Percentiles rank a stretch among this genome's conserved stretches.
phyloP scores from a whole-genome alignment of 192 early-diverging fungal species.

The Podila clonocystis region DNA sequence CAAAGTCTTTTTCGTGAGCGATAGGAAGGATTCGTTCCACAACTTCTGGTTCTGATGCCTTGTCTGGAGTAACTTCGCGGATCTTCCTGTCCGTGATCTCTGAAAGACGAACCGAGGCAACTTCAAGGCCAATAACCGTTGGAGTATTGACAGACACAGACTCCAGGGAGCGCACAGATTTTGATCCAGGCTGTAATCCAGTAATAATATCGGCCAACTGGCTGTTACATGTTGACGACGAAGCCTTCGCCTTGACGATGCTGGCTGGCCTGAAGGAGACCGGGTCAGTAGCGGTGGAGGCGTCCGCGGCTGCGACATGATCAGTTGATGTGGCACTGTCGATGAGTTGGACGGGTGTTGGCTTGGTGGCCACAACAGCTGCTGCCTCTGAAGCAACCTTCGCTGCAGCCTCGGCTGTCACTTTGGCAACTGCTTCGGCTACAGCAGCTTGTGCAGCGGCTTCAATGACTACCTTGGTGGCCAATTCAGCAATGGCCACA shows the following conservation, averaged over 20 bases:
- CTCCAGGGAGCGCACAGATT: neutral
- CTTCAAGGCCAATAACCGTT: slow-evolving; percentile 22
- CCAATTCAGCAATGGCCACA: neutral
- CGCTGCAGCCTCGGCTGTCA: neutral
- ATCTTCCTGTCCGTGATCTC: neutral
- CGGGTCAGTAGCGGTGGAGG: neutral
- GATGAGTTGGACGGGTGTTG: neutral
- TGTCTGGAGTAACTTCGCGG: slow-evolving; percentile 9
- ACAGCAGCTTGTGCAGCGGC: neutral
- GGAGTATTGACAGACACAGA: slow-evolving; percentile 16
- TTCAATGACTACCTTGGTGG: neutral
- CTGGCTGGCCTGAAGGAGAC: neutral
- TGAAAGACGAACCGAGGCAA: slow-evolving; percentile 19
- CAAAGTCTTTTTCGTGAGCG: neutral
- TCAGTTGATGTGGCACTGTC: neutral
- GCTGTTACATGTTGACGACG: neutral
- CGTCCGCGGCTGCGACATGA: neutral
- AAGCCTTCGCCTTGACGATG: neutral
- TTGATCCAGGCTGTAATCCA: neutral
- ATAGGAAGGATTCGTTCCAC: neutral
- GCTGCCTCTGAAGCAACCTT: neutral
- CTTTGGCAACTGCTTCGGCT: neutral
- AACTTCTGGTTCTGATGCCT: slow-evolving; percentile 2
- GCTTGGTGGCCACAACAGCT: neutral
- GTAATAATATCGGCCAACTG: slow-evolving; percentile 23